Evolutionary conservation across 2,329 filamentous ascomycete species (phyloP).

Genomic region (Colletotrichum melonis): DNA sequence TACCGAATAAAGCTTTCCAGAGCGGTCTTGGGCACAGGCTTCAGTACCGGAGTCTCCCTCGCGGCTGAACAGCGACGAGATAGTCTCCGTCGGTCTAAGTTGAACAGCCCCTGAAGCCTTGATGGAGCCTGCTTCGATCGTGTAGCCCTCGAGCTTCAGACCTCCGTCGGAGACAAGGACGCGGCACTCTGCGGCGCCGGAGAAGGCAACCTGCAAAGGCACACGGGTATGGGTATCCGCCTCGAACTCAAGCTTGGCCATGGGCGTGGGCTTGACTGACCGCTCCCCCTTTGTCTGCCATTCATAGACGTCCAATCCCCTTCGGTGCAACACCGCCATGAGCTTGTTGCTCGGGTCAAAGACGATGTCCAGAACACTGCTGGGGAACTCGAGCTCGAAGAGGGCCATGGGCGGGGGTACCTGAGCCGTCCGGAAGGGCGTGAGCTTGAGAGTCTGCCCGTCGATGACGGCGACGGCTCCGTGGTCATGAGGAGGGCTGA

Average conservation of each 20-base stretch:
- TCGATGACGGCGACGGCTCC: conserved; percentile 88
- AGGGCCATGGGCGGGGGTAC: conserved; percentile 94
- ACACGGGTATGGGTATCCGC: conserved; percentile 21
- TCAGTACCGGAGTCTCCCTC: conserved; percentile 45
- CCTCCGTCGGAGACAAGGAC: conserved; percentile 45
- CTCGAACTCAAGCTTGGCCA: conserved; percentile 52
- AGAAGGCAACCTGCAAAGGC: conserved; percentile 48
- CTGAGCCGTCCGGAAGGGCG: conserved; percentile 85
- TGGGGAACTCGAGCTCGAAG: conserved; percentile 74
- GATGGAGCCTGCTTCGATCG: background rate
- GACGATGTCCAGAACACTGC: conserved; percentile 78
- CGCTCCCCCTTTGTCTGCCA: conserved; percentile 73
- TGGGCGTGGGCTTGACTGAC: conserved; percentile 55
- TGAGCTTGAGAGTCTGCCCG: conserved; percentile 82
- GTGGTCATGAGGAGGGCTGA: conserved; percentile 77
- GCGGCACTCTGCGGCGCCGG: conserved; percentile 42
- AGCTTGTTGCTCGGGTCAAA: conserved; percentile 73
- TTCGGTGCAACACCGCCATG: conserved; percentile 78
- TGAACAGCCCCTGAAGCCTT: conserved; percentile 4
- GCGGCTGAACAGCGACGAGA: conserved; percentile 45
- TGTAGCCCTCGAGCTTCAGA: conserved; percentile 27
- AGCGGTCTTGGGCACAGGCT: conserved; percentile 57
- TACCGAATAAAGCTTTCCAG: conserved; percentile 58
- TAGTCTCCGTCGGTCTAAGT: conserved; percentile 13
- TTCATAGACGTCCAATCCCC: conserved; percentile 74